Evolutionary conservation across 129 eudicot genomes (phyloP).

Genomic region (Mikania micrantha): DNA sequence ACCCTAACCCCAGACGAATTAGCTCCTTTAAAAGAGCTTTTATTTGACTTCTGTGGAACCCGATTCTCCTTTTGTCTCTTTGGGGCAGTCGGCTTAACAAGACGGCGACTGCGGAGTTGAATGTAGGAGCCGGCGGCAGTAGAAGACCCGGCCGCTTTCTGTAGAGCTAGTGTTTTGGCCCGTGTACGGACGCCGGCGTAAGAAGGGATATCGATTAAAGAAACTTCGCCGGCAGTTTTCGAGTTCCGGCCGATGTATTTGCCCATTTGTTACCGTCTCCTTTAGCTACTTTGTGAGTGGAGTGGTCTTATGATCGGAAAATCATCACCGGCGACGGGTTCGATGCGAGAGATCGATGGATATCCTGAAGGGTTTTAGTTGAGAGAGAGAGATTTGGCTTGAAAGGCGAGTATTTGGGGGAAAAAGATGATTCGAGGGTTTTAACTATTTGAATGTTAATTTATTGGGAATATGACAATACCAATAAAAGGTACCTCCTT

Average conservation of each 20-base stretch:
- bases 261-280: conserved; percentile 29
- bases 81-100: conserved; percentile 20
- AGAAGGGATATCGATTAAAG: conserved; percentile 14
- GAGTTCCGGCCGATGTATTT: conserved; percentile 47
- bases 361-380: no score
- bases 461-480: conserved; percentile 12
- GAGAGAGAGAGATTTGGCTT: neutral
- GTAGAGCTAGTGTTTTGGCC: conserved; percentile 64
- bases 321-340: neutral
- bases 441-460: conserved; percentile 1
- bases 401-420: neutral
- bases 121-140: conserved; percentile 43
- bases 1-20: neutral
- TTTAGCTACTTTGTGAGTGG: neutral
- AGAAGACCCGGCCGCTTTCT: conserved; percentile 15
- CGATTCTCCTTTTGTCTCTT: conserved; percentile 14
- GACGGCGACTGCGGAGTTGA: conserved; percentile 60
- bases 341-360: no score
- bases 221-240: conserved; percentile 7
- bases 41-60: conserved; percentile 9
- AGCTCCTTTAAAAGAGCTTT: conserved; percentile 5
- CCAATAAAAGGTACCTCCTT: neutral
- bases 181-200: conserved; percentile 61
- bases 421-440: conserved; percentile 17
- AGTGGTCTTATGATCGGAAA: neutral